Evolutionary conservation across 2,329 filamentous ascomycete species (phyloP).

Genomic region (Penicillium concentricum): DNA sequence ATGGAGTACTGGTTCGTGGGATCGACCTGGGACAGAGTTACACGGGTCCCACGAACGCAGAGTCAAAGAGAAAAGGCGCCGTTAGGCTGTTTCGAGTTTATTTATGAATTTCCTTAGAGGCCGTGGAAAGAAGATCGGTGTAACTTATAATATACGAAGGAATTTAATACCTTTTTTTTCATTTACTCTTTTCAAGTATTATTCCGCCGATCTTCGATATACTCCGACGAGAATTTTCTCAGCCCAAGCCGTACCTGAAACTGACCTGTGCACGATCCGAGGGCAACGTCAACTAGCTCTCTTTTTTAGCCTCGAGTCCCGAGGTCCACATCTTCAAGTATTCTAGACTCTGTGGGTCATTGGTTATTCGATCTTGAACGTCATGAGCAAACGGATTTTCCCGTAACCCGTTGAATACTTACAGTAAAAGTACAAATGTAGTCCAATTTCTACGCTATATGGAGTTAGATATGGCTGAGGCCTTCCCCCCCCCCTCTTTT

Average conservation of each 20-base stretch:
- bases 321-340: conserved; percentile 11
- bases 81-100: conserved; percentile 45
- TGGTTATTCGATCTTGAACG: conserved; percentile 7
- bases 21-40: conserved; percentile 15
- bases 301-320: conserved; percentile 7
- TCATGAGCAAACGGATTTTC: conserved; percentile 4
- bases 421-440: background rate
- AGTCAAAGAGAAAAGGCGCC: conserved; percentile 20
- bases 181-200: background rate
- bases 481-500: background rate
- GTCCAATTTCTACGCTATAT: background rate
- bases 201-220: conserved; percentile 22
- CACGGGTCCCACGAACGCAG: conserved; percentile 18
- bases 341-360: conserved; percentile 10
- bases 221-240: conserved; percentile 22
- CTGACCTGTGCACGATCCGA: conserved; percentile 21
- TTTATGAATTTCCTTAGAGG: conserved; percentile 23
- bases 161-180: too few relatives aligned
- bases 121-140: conserved; percentile 23
- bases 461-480: too few relatives aligned
- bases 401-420: background rate
- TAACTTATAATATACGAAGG: too few relatives aligned
- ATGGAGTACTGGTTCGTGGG: conserved; percentile 8
- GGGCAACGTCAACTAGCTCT: conserved; percentile 12
- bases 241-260: conserved; percentile 21